These are phyloP conservation scores for Ascoidea asiatica DNA, from an alignment of 805 yeast species.

Conservation along the genomic window DNA sequence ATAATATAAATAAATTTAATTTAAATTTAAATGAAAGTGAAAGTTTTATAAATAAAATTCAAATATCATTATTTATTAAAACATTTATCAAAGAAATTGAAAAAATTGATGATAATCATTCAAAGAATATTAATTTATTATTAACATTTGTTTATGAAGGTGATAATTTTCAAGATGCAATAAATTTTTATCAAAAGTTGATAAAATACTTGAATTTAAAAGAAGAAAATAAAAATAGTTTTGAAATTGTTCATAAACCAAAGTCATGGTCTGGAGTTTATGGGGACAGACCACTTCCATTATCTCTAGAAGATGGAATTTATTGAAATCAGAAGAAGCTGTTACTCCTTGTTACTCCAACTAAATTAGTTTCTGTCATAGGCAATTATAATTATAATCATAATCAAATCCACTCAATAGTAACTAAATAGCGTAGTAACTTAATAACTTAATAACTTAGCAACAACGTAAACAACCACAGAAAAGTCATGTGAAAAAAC, in stretches of 20 bases:
- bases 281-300: conserved; percentile 56
- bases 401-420: too few species aligned
- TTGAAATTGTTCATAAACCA: conserved; percentile 36
- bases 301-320: conserved; percentile 65
- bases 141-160: too few species aligned
- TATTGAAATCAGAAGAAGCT: too few species aligned
- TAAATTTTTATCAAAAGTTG: conserved; percentile 2
- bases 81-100: not conserved
- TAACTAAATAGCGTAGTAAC: too few species aligned
- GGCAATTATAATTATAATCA: too few species aligned
- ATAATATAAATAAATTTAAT: conserved; percentile 3
- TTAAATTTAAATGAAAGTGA: conserved; percentile 27
- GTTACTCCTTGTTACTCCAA: too few species aligned
- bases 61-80: not conserved
- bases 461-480: too few species aligned
- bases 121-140: not conserved
- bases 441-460: too few species aligned
- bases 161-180: conserved; percentile 43
- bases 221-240: not conserved
- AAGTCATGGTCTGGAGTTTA: conserved; percentile 77
- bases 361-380: too few species aligned
- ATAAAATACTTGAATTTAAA: conserved; percentile 1
- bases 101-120: not conserved
- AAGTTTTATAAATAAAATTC: conserved; percentile 56
- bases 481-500: too few species aligned